Evolutionary conservation across 2,329 filamentous ascomycete genomes (phyloP), one percentile per base, ranked within the genome.

Genomic region (Aspergillus sp.): DNA sequence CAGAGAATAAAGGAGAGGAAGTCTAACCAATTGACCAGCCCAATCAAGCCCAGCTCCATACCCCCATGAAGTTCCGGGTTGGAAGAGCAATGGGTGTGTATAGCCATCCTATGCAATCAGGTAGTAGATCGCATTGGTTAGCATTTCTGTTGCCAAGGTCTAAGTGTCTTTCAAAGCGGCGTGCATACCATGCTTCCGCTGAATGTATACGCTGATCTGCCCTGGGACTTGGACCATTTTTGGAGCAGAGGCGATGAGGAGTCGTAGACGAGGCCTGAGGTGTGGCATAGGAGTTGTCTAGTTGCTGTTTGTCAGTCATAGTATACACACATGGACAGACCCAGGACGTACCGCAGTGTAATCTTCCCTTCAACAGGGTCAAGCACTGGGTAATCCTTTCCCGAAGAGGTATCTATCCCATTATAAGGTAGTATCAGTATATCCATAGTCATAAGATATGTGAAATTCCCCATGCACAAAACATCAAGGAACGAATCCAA

Each of bases 31-130:
- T 20, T 34, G 24, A 3, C 49, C 49, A 5, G 49, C 49, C 49
- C 49, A 52, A 11, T 52, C 49, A 7, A 52, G 49, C 3, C 49
- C 49, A 5, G 49, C 15, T 18, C 49, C 49, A 12, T 52, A 52
- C 9, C n/a, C 49, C 49, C 49, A 52, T 2, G 49, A 52, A 4
- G 22, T 36, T 1, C 38, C 49, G 8, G 49, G 49, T n/a, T 52
- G 49, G 9, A 43, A 52, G 24, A 52, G 15, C 9, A 34, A 13
- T 6, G 49, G 49, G n/a, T 52, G 49, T 3, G 20, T 24, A 42
- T 42, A 51, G 6, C 48, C 48, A 13, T 41, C 48, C 48, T 48
- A 18, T 18, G 3, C 11, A 20, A 39, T 9, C 26, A 11, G 9
- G 3, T 9, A 30, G 26, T 30, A 30, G 26, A 30, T 9, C 26